A percentile compares a stretch with the other conserved stretches of the same genome.
Evolutionary conservation across 1,284 basidiomycete species (phyloP).

Genomic region (Cryptococcus hybrid): DNA sequence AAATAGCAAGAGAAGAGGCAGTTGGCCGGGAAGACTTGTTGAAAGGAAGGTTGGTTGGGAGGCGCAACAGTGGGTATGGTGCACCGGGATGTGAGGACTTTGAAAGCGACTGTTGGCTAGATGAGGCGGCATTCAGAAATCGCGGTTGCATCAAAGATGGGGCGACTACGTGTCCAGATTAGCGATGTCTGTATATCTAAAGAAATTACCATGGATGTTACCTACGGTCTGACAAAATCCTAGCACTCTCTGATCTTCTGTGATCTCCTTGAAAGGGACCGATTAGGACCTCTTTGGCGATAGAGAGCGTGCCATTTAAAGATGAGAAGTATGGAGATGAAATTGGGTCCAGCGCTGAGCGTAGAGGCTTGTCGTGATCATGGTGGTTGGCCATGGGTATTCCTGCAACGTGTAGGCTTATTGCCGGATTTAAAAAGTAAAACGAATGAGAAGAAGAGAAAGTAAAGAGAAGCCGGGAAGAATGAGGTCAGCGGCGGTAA

Average conservation of each 20-base stretch:
- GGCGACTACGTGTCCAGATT: constrained; percentile 60
- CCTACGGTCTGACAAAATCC: constrained; percentile 49
- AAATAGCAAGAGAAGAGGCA: constrained; percentile 75
- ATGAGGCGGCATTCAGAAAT: constrained; percentile 57
- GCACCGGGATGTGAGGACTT: constrained; percentile 40
- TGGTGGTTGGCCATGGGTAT: constrained; percentile 1
- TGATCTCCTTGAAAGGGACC: constrained; percentile 42
- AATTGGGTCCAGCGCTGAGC: constrained; percentile 36
- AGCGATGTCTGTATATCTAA: not conserved
- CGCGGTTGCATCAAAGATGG: constrained; percentile 85
- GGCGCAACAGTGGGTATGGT: constrained; percentile 54
- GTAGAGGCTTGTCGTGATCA: constrained; percentile 19
- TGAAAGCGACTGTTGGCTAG: constrained; percentile 60
- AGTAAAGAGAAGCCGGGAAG: not conserved
- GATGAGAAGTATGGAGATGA: constrained; percentile 29
- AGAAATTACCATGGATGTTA: not conserved
- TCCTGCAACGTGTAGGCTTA: constrained; percentile 1
- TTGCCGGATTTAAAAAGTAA: not conserved
- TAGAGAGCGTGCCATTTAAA: constrained; percentile 32
- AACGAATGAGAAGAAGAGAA: not conserved
- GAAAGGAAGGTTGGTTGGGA: constrained; percentile 58
- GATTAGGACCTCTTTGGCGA: constrained; percentile 48
- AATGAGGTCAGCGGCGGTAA: not conserved
- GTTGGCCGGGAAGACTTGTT: constrained; percentile 50
- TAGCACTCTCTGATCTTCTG: constrained; percentile 40